Base-by-base conservation (phyloP, 345 rosid species). In the Rhodomyrtus tomentosa region DNA sequence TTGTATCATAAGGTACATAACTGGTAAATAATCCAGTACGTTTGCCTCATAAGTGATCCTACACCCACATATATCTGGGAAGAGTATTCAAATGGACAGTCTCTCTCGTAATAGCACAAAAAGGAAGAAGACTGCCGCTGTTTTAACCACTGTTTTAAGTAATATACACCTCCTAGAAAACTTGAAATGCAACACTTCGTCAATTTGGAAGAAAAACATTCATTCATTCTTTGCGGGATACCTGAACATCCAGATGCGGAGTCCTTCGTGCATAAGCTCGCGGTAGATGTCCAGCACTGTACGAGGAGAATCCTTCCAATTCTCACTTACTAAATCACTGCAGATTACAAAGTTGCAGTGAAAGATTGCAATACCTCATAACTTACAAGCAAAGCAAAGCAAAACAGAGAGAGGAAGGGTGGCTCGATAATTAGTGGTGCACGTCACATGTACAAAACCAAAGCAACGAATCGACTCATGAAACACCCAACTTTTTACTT, bases 241-340 rank as follows among this genome's bases (percentile, higher is more conserved):
- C 99, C 99, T 94, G 98, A 95, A 96, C 84, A 95, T 87, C 98
- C 98, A 96, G 87, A 96, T 93, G 59, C 94, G 95, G 50, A 96
- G 94, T 56, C 98, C 96, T 18, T 91, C 88, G 50, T 84, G 91
- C 74, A 95, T 93, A 88, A 96, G 98, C 87, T 94, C 95, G 24
- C 80, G 92, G 89, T 95, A 95, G 79, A 96, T 86, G 88, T 95
- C 94, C 88, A 96, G 91, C 88, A 96, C 93, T 13, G 98, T 89
- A 25, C 83, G 81, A 18, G 96, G 88, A 85, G 91, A 89, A 89
- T 96, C 99, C 45, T 90, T 85, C 98, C 98, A 96, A 90, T 95
- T 88, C 18, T 0, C 83, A 84, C 11, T 49, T 68, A 95, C 89
- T 53, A 86, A 25, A 21, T 85, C 86, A 92, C 98, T 95, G 92